Evolutionary conservation across 106 monocot species (phyloP).

Genomic region (Chionographis japonica): DNA sequence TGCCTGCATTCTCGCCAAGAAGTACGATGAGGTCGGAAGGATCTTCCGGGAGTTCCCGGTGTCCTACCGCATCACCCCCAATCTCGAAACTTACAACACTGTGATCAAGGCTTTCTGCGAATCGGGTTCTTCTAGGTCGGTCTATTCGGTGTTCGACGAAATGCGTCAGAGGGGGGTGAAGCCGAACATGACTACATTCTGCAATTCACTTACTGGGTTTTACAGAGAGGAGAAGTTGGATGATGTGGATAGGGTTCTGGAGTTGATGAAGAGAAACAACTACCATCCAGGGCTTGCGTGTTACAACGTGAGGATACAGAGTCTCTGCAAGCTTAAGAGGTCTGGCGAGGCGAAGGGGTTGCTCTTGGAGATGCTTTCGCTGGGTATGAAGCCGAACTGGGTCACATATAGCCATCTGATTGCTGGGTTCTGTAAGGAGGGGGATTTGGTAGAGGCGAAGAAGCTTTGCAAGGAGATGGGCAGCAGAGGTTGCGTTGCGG

Average conservation of each 20-base stretch:
- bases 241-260: slow-evolving; percentile 53
- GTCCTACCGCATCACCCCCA: slow-evolving; percentile 31
- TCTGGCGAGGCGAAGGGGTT: slow-evolving; percentile 49
- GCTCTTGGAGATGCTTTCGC: slow-evolving; percentile 46
- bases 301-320: slow-evolving; percentile 59
- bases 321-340: slow-evolving; percentile 60
- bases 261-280: slow-evolving; percentile 63
- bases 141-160: slow-evolving; percentile 73
- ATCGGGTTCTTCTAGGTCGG: slow-evolving; percentile 51
- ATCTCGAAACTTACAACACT: slow-evolving; percentile 68
- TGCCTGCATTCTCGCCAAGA: slow-evolving; percentile 49
- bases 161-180: slow-evolving; percentile 53
- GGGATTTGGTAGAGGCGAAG: slow-evolving; percentile 65
- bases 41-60: slow-evolving; percentile 45
- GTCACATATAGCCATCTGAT: slow-evolving; percentile 65
- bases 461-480: slow-evolving; percentile 58
- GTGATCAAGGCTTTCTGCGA: slow-evolving; percentile 68
- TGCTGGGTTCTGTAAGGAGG: slow-evolving; percentile 68
- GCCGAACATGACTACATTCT: slow-evolving; percentile 66
- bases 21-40: slow-evolving; percentile 28
- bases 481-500: slow-evolving; percentile 32
- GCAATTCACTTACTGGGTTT: slow-evolving; percentile 48
- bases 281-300: slow-evolving; percentile 27
- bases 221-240: slow-evolving; percentile 59
- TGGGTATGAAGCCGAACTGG: slow-evolving; percentile 57